Conservation (phyloP, 2,329 filamentous ascomycete genomes). For the Falciphora oryzae region DNA sequence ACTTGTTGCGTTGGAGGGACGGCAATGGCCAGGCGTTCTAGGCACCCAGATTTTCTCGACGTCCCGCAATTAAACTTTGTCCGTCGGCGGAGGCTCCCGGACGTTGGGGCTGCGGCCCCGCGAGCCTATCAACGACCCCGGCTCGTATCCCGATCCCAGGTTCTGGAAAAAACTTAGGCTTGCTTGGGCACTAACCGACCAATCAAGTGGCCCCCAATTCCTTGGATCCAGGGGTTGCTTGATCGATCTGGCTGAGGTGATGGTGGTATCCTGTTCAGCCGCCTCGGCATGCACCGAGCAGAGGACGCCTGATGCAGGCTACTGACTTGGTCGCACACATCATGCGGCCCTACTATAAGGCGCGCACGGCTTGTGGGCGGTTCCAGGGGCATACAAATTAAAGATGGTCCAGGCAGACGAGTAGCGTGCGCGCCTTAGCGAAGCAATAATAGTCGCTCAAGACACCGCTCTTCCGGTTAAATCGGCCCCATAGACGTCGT, state of each 20-base stretch:
- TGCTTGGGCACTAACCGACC: not conserved
- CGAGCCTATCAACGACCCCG: not conserved
- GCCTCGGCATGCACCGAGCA: no score
- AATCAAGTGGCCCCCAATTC: not conserved
- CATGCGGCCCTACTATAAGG: no score
- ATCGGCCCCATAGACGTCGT: no score
- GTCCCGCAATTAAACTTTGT: not conserved
- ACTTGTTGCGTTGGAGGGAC: not conserved
- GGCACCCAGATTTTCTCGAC: not conserved
- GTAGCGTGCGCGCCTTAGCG: not conserved
- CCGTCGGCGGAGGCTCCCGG: not conserved
- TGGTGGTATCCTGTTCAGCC: no score
- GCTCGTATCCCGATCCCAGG: not conserved
- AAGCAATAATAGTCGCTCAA: not conserved
- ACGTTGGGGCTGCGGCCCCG: no score
- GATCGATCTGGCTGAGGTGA: not conserved
- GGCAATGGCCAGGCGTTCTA: not conserved
- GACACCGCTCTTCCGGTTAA: not conserved
- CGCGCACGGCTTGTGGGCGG: no score
- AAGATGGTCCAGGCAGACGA: not conserved
- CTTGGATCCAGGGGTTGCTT: not conserved
- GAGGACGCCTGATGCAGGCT: not conserved
- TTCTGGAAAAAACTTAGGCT: not conserved
- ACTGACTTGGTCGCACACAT: no score
- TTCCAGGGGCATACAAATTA: no score